phyloP scores from a whole-genome alignment of 2,329 filamentous ascomycete genomes.

The Cephalotrichum gorgonifer region DNA sequence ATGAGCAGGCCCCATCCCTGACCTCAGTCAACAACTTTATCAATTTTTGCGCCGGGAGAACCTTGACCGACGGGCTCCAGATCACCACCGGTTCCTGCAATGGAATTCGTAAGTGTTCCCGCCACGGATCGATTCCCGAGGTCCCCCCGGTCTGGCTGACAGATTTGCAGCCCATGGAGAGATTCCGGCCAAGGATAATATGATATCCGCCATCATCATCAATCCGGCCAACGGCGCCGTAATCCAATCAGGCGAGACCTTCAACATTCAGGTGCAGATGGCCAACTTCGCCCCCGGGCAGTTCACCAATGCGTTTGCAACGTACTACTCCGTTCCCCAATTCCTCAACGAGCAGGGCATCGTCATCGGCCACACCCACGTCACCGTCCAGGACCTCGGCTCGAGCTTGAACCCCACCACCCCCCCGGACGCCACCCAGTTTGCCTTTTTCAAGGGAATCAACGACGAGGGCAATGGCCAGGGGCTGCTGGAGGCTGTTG shows the following conservation, averaged over 20 bases:
- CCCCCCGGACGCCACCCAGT: conserved; percentile 24
- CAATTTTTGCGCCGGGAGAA: conserved; percentile 46
- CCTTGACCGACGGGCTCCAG: conserved; percentile 43
- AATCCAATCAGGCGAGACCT: conserved; percentile 25
- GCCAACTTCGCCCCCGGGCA: conserved; percentile 37
- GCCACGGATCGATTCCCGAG: too few relatives aligned
- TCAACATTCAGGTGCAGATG: conserved; percentile 37
- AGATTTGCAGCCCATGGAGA: too few relatives aligned
- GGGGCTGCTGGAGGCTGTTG: conserved; percentile 30
- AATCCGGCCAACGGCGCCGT: conserved; percentile 30
- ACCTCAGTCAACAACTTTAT: too few relatives aligned
- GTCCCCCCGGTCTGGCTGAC: too few relatives aligned
- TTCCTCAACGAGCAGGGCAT: conserved; percentile 27
- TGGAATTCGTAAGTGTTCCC: conserved; percentile 45
- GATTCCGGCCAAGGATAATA: conserved; percentile 38
- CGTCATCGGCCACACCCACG: conserved; percentile 35
- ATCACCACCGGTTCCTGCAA: conserved; percentile 41
- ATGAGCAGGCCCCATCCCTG: too few relatives aligned
- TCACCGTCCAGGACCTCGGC: conserved; percentile 39
- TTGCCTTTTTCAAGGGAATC: conserved; percentile 49
- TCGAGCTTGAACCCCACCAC: conserved; percentile 23
- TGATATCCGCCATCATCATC: conserved; percentile 44
- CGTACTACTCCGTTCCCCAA: conserved; percentile 46
- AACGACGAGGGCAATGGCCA: conserved; percentile 37
- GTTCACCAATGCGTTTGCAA: conserved; percentile 43